Conservation (phyloP, 1,139 yeast genomes). For the Geotrichum fermentans region DNA sequence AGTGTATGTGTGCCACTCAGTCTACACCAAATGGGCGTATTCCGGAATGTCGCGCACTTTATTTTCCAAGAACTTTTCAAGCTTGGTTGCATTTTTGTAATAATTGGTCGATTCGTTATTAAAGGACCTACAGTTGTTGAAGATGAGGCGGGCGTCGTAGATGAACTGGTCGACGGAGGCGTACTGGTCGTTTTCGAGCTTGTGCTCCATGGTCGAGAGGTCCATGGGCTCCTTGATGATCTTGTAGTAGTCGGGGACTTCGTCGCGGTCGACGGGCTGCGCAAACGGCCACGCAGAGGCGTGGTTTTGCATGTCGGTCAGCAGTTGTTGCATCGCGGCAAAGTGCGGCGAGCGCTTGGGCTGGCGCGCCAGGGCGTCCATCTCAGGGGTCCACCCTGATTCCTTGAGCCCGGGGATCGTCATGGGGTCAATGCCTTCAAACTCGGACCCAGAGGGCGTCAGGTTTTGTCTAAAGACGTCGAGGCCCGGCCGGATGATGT, state of each 20-base stretch:
- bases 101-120: slow-evolving; percentile 88
- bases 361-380: slow-evolving; percentile 93
- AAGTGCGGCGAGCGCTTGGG: slow-evolving; percentile 95
- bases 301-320: slow-evolving; percentile 85
- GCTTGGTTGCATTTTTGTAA: slow-evolving; percentile 82
- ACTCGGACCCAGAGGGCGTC: slow-evolving; percentile 30
- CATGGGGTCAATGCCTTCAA: slow-evolving; percentile 58
- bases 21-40: slow-evolving; percentile 51
- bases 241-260: slow-evolving; percentile 93
- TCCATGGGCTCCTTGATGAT: slow-evolving; percentile 96
- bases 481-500: slow-evolving; percentile 77
- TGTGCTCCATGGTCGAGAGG: slow-evolving; percentile 81
- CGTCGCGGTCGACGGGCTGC: slow-evolving; percentile 86
- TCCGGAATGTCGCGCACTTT: slow-evolving; percentile 83
- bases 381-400: slow-evolving; percentile 97
- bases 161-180: slow-evolving; percentile 86
- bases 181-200: slow-evolving; percentile 87
- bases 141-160: slow-evolving; percentile 79
- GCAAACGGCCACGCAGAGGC: slow-evolving; percentile 99
- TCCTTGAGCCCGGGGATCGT: slow-evolving; percentile 83
- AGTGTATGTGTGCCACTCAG: no score
- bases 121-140: slow-evolving; percentile 84
- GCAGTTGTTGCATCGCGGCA: slow-evolving; percentile 82
- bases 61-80: slow-evolving; percentile 78
- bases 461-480: slow-evolving; percentile 52